phyloP scores from a whole-genome alignment of 345 rosid species.

The Rubroshorea leprosula region DNA sequence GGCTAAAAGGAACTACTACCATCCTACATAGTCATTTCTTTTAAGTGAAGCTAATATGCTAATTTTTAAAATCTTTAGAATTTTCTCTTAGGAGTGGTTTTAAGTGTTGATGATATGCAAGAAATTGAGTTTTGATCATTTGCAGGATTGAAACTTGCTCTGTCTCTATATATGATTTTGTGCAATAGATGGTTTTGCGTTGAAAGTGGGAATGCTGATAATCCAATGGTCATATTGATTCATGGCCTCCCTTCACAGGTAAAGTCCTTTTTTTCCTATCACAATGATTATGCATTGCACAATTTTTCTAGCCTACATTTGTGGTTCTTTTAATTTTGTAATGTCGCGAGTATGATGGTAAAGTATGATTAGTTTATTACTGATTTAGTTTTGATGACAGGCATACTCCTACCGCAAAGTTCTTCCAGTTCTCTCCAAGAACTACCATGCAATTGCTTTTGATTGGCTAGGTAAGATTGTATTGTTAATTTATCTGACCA shows the following conservation, averaged over 20 bases:
- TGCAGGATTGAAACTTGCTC: slow-evolving; percentile 61
- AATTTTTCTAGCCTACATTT: neutral
- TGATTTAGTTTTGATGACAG: slow-evolving; percentile 30
- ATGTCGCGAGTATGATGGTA: neutral
- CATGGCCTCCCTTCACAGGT: slow-evolving; percentile 98
- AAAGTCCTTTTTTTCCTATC: slow-evolving; percentile 9
- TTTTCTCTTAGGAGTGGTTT: slow-evolving; percentile 1
- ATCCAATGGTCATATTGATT: slow-evolving; percentile 59
- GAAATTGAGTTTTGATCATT: slow-evolving; percentile 44
- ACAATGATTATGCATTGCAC: neutral
- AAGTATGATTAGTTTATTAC: neutral
- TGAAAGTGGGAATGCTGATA: slow-evolving; percentile 58
- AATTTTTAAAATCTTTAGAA: neutral
- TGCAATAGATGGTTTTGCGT: slow-evolving; percentile 91
- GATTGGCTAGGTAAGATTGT: slow-evolving; percentile 73
- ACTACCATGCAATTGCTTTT: slow-evolving; percentile 70
- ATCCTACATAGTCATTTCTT: neutral
- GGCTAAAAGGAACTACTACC: neutral
- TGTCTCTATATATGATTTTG: slow-evolving; percentile 40
- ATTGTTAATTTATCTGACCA: neutral
- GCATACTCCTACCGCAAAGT: slow-evolving; percentile 85
- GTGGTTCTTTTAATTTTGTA: neutral
- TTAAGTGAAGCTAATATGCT: neutral
- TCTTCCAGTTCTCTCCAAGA: slow-evolving; percentile 66
- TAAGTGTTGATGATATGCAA: slow-evolving; percentile 19